Conservation (phyloP, 1,284 basidiomycete species). For the Ganoderma resinaceum region DNA sequence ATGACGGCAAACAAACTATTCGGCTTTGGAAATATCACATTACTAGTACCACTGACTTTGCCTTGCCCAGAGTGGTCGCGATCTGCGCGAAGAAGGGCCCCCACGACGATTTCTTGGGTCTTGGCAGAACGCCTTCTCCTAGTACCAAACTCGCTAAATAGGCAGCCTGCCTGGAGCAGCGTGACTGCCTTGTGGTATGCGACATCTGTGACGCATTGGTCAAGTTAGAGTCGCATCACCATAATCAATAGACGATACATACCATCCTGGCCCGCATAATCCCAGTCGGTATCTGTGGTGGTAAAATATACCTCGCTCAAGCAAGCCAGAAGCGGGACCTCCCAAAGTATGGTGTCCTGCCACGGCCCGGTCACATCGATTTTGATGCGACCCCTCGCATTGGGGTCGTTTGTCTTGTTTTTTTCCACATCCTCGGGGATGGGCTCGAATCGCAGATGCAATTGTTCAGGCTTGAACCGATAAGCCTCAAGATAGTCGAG, state of each 20-base stretch:
- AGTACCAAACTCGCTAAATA: slow-evolving; percentile 94
- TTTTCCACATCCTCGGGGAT: slow-evolving; percentile 53
- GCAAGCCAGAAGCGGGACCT: slow-evolving; percentile 93
- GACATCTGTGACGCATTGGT: slow-evolving; percentile 38
- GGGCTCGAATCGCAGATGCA: slow-evolving; percentile 73
- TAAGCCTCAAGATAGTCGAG: slow-evolving; percentile 80
- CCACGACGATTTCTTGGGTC: slow-evolving; percentile 83
- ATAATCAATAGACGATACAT: background rate
- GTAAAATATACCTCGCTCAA: slow-evolving; percentile 82
- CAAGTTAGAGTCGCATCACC: no score
- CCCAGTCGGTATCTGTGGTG: slow-evolving; percentile 83
- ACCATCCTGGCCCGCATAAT: slow-evolving; percentile 83
- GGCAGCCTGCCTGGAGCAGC: slow-evolving; percentile 75
- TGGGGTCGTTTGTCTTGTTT: slow-evolving; percentile 16
- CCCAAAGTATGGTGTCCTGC: slow-evolving; percentile 94
- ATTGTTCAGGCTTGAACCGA: slow-evolving; percentile 85
- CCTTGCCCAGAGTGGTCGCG: slow-evolving; percentile 61
- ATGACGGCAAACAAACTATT: background rate
- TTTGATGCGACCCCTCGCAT: slow-evolving; percentile 67
- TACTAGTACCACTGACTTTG: slow-evolving; percentile 84
- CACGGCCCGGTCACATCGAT: slow-evolving; percentile 83
- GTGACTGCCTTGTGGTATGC: slow-evolving; percentile 77
- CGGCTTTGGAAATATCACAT: slow-evolving; percentile 55
- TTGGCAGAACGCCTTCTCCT: slow-evolving; percentile 84
- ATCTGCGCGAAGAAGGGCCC: slow-evolving; percentile 71